phyloP scores from a whole-genome alignment of 108 stramenopile species.

The Mayamaea pseudoterrestris region DNA sequence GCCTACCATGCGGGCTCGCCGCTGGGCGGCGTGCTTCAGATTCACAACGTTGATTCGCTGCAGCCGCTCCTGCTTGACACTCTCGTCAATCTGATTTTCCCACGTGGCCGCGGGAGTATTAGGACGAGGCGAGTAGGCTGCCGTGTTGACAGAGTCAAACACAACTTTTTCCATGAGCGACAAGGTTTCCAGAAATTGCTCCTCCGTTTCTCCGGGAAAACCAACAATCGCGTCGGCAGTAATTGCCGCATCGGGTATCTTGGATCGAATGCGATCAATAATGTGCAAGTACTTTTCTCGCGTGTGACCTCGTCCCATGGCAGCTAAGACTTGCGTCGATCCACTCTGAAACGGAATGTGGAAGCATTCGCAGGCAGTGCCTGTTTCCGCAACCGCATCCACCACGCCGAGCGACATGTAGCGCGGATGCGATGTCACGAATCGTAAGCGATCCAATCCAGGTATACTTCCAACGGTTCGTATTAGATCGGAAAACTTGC shows the following conservation, averaged over 20 bases:
- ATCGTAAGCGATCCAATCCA: slow-evolving; percentile 84
- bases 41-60: slow-evolving; percentile 81
- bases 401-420: slow-evolving; percentile 92
- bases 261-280: slow-evolving; percentile 74
- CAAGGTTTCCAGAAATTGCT: slow-evolving; percentile 86
- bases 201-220: slow-evolving; percentile 96
- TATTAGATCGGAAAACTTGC: slow-evolving; percentile 88
- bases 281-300: slow-evolving; percentile 83
- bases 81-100: slow-evolving; percentile 77
- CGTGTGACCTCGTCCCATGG: slow-evolving; percentile 95
- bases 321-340: slow-evolving; percentile 68
- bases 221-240: slow-evolving; percentile 89
- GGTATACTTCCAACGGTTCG: slow-evolving; percentile 47
- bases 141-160: slow-evolving; percentile 74
- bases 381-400: slow-evolving; percentile 85
- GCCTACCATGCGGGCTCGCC: slow-evolving; percentile 87
- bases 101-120: slow-evolving; percentile 78
- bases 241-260: slow-evolving; percentile 89
- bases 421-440: slow-evolving; percentile 93
- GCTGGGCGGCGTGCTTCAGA: slow-evolving; percentile 74
- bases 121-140: slow-evolving; percentile 77
- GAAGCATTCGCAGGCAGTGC: slow-evolving; percentile 76
- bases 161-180: slow-evolving; percentile 82
- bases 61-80: slow-evolving; percentile 83
- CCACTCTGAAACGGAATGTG: slow-evolving; percentile 93